Percentiles rank a stretch among this genome's conserved stretches.
These are phyloP conservation scores for Ogataea populi-albae DNA, from an alignment of 805 yeast genomes.

Conservation along the genomic window DNA sequence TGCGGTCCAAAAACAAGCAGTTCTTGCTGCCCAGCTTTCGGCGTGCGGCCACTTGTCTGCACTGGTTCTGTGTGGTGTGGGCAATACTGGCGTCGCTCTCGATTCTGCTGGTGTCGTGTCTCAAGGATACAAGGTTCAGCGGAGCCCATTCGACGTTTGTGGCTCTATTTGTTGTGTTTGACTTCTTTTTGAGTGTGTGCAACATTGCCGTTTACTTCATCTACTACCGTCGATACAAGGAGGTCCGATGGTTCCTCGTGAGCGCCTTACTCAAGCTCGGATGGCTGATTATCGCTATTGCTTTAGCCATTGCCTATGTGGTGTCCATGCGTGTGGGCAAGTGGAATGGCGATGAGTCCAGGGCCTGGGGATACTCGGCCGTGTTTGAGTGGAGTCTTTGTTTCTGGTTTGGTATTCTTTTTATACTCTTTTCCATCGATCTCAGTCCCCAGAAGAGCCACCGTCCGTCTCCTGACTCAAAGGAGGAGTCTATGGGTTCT, in stretches of 20 bases:
- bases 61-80: conserved; percentile 23
- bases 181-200: conserved; percentile 51
- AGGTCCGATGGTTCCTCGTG: conserved; percentile 31
- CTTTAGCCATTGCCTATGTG: conserved; percentile 70
- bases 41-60: conserved; percentile 20
- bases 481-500: conserved; percentile 5
- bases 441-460: conserved; percentile 34
- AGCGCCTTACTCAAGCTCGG: conserved; percentile 52
- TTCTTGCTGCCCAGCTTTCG: conserved; percentile 46
- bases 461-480: no score
- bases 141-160: conserved; percentile 67
- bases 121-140: conserved; percentile 59
- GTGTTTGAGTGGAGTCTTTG: conserved; percentile 82
- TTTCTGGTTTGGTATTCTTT: conserved; percentile 77
- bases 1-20: conserved; percentile 51
- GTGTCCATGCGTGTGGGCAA: conserved; percentile 23
- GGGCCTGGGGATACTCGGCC: conserved; percentile 51
- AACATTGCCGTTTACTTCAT: conserved; percentile 43
- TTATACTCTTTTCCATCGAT: conserved; percentile 64
- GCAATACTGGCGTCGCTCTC: conserved; percentile 54
- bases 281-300: conserved; percentile 68
- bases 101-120: conserved; percentile 68
- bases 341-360: conserved; percentile 25
- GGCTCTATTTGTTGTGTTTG: conserved; percentile 64
- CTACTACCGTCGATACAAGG: conserved; percentile 24